Percentiles rank a stretch among this genome's conserved stretches.
Evolutionary conservation across 495 filamentous ascomycete species (phyloP).

Genomic region (Penicillium bialowiezense): DNA sequence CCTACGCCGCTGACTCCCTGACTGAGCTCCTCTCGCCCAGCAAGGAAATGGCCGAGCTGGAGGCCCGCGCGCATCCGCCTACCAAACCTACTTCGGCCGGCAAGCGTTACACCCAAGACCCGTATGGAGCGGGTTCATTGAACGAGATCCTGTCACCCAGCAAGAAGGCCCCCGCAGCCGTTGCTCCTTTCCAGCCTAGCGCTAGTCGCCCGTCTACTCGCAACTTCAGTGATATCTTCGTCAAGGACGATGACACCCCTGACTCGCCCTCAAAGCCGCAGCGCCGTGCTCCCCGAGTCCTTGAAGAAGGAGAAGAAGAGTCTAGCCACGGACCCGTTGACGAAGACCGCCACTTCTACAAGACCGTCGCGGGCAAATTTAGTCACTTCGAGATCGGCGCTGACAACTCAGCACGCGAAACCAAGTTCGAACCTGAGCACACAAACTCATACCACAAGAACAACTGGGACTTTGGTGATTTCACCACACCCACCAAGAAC

Average conservation of each 20-base stretch:
- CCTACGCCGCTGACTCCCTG: conserved; percentile 69
- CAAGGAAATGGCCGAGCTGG: conserved; percentile 24
- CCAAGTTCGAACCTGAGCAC: conserved; percentile 35
- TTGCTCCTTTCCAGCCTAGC: conserved; percentile 38
- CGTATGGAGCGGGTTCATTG: conserved; percentile 24
- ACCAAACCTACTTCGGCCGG: conserved; percentile 8
- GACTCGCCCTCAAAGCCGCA: conserved; percentile 50
- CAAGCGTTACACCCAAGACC: conserved; percentile 24
- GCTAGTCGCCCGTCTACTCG: conserved; percentile 62
- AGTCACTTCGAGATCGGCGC: conserved; percentile 84
- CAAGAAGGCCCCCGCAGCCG: conserved; percentile 19
- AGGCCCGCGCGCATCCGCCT: neutral
- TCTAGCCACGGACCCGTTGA: conserved; percentile 18
- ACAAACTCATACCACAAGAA: conserved; percentile 60
- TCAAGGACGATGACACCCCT: conserved; percentile 43
- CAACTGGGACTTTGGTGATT: conserved; percentile 86
- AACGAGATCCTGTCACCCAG: conserved; percentile 24
- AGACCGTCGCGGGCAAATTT: conserved; percentile 70
- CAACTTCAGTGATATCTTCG: conserved; percentile 63
- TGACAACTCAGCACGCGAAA: conserved; percentile 40
- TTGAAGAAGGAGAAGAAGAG: conserved; percentile 52
- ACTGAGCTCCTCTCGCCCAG: conserved; percentile 36
- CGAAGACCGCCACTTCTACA: conserved; percentile 44
- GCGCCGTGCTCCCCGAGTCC: conserved; percentile 67
- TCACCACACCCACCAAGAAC: conserved; percentile 73